Conservation (phyloP, 2,329 filamentous ascomycete species). For the Colletotrichum sp. region DNA sequence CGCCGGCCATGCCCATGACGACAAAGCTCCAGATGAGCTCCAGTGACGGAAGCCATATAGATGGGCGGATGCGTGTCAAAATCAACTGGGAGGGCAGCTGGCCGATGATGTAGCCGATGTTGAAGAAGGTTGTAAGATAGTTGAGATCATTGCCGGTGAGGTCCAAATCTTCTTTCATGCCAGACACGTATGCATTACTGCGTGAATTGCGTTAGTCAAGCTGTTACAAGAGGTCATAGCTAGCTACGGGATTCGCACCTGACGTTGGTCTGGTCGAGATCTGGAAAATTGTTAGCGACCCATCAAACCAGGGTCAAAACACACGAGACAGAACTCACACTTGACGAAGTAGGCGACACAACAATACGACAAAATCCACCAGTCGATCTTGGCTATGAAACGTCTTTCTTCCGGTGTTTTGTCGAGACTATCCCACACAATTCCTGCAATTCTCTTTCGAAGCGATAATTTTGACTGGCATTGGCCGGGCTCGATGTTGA, state of each 20-base stretch:
- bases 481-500: not conserved
- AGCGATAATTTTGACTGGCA: not conserved
- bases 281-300: not conserved
- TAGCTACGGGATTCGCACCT: not conserved
- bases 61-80: conserved; percentile 42
- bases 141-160: conserved; percentile 61
- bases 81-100: conserved; percentile 43
- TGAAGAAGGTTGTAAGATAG: conserved; percentile 58
- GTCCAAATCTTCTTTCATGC: conserved; percentile 56
- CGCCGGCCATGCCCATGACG: conserved; percentile 40
- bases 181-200: conserved; percentile 45
- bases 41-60: conserved; percentile 42
- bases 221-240: not conserved
- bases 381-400: conserved; percentile 37
- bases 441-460: conserved; percentile 21
- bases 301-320: too few relatives aligned
- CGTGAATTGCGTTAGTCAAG: conserved; percentile 14
- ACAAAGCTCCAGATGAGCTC: conserved; percentile 37
- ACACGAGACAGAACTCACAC: not conserved
- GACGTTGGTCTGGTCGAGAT: conserved; percentile 36
- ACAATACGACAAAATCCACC: conserved; percentile 38
- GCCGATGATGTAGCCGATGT: conserved; percentile 62
- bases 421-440: conserved; percentile 37
- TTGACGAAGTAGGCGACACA: conserved; percentile 44
- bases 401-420: conserved; percentile 35